Percentiles rank a stretch among this genome's conserved stretches.
Evolutionary conservation across 2,329 filamentous ascomycete genomes (phyloP).

Genomic region (Penicillium freii): DNA sequence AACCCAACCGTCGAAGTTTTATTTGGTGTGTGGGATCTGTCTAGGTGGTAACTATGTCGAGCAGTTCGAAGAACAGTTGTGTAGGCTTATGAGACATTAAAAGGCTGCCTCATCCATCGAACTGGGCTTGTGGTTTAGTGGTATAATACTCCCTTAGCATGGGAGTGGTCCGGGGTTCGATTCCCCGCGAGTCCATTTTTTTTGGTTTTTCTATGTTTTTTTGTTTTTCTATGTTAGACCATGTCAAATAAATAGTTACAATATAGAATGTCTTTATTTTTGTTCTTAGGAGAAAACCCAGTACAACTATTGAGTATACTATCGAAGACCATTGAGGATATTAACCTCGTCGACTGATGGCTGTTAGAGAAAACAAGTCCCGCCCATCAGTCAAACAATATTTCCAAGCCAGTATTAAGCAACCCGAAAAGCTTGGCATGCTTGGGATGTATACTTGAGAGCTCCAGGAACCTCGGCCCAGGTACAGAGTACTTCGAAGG

Average conservation of each 20-base stretch:
- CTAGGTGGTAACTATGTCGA: too few relatives aligned
- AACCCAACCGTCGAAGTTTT: neutral
- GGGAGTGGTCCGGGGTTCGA: conserved; percentile 51
- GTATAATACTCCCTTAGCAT: conserved; percentile 51
- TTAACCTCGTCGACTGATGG: too few relatives aligned
- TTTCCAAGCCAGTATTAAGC: neutral
- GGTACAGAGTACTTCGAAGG: neutral
- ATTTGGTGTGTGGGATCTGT: neutral
- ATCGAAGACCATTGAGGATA: neutral
- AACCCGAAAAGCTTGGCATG: neutral
- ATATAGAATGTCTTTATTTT: neutral
- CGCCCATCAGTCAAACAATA: neutral
- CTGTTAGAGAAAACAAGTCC: neutral
- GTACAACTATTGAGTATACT: neutral
- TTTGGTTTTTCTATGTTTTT: conserved; percentile 19
- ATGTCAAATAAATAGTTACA: neutral
- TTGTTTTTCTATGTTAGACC: conserved; percentile 1
- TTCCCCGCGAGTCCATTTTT: conserved; percentile 49
- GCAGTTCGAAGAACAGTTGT: neutral
- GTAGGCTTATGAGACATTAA: neutral
- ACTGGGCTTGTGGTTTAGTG: conserved; percentile 46
- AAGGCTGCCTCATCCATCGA: neutral
- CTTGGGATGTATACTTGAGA: neutral
- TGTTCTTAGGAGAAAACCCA: neutral
- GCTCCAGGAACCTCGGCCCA: neutral